A percentile compares a stretch with the other conserved stretches of the same genome.
These are phyloP conservation scores for Penicillium occitanis DNA, from an alignment of 2,329 filamentous ascomycete species.

Conservation along the genomic window DNA sequence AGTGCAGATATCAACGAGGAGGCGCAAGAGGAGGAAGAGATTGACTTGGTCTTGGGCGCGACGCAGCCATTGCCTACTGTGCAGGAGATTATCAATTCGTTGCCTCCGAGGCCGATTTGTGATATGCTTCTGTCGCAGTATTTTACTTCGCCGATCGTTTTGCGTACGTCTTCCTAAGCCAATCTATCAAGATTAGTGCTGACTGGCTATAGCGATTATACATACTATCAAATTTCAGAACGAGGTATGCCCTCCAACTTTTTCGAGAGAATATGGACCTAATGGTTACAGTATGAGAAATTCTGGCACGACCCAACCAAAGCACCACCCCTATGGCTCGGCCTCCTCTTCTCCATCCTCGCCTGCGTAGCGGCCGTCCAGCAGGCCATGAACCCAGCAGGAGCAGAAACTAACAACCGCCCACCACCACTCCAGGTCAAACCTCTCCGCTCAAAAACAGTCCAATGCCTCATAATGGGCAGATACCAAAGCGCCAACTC, in stretches of 20 bases:
- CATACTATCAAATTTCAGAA: slow-evolving; percentile 21
- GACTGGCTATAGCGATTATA: slow-evolving; percentile 18
- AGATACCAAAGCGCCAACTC: slow-evolving; percentile 54
- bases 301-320: slow-evolving; percentile 24
- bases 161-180: slow-evolving; percentile 8
- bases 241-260: slow-evolving; percentile 10
- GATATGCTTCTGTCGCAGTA: slow-evolving; percentile 19
- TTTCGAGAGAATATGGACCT: neutral
- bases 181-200: neutral
- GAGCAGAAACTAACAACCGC: neutral
- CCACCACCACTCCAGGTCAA: slow-evolving; percentile 4
- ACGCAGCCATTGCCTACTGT: slow-evolving; percentile 6
- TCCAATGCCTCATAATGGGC: slow-evolving; percentile 55
- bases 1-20: neutral
- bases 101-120: slow-evolving; percentile 19
- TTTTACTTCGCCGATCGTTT: slow-evolving; percentile 15
- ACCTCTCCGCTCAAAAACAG: slow-evolving; percentile 30
- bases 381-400: slow-evolving; percentile 1
- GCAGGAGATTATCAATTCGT: slow-evolving; percentile 17
- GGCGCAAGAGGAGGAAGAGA: slow-evolving; percentile 8
- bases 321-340: slow-evolving; percentile 24
- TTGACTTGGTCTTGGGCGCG: slow-evolving; percentile 20
- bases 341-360: slow-evolving; percentile 23
- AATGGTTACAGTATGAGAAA: slow-evolving; percentile 22
- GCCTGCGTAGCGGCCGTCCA: slow-evolving; percentile 13